Percentiles rank a stretch among this genome's conserved stretches.
Evolutionary conservation across 1,139 yeast genomes (phyloP).

Genomic region (Blastobotrys malaysiensis): DNA sequence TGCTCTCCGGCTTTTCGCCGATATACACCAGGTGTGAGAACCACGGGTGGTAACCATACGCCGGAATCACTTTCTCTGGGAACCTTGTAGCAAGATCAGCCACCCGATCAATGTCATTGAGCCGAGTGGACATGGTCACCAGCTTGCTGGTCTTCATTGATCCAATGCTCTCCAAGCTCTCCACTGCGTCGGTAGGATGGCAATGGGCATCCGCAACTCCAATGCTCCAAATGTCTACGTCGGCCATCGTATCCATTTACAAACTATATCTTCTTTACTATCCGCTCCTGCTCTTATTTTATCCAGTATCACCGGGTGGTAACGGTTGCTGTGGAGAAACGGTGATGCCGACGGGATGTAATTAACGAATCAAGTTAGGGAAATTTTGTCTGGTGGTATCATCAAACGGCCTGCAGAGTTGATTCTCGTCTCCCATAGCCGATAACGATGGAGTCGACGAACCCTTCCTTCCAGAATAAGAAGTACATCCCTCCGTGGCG

Average conservation of each 20-base stretch:
- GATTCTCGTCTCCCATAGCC: neutral
- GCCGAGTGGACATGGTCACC: slow-evolving; percentile 37
- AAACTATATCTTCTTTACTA: neutral
- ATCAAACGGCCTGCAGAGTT: neutral
- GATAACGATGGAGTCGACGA: slow-evolving; percentile 9
- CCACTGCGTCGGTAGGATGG: slow-evolving; percentile 40
- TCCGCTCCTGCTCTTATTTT: neutral
- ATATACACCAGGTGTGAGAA: slow-evolving; percentile 57
- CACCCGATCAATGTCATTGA: slow-evolving; percentile 35
- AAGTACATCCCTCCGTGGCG: slow-evolving; percentile 79
- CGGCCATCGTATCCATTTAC: too few relatives aligned
- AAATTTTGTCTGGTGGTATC: neutral
- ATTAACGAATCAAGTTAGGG: neutral
- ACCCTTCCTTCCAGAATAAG: slow-evolving; percentile 17
- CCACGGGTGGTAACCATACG: slow-evolving; percentile 93
- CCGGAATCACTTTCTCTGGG: slow-evolving; percentile 44
- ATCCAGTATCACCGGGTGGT: too few relatives aligned
- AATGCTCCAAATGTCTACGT: neutral
- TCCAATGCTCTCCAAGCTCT: slow-evolving; percentile 19
- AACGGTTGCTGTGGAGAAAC: neutral
- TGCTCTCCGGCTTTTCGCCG: slow-evolving; percentile 22
- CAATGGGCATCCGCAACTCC: slow-evolving; percentile 56
- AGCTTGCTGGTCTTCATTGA: slow-evolving; percentile 22
- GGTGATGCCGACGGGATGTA: neutral
- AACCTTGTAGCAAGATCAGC: slow-evolving; percentile 27